Evolutionary conservation across 305 asterid species (phyloP), one percentile per base, ranked within the genome.

Genomic region (Euphrasia arctica): DNA sequence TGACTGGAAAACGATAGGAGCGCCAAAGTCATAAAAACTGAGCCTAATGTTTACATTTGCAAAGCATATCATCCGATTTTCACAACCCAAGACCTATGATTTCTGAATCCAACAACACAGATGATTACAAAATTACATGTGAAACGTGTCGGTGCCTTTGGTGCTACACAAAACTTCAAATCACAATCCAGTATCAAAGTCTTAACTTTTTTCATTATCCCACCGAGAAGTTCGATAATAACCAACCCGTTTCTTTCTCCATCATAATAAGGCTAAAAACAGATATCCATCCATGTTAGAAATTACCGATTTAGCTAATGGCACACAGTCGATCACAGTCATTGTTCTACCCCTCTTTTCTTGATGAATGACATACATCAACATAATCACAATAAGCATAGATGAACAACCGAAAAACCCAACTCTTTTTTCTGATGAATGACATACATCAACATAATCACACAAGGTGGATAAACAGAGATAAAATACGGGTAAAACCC

Each of bases 271-370:
- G 11, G 12, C 45, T 39, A 39, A 39, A 39, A 39, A 39, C 45
- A 39, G 11, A 3, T 11, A 59, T 28, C 14, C 39, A 54, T 31
- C 42, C 66, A 64, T 18, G 32, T 31, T 13, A 15, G 54, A 61
- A 54, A 58, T 28, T 54, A 51, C 22, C 9, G 49, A 62, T 60
- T 66, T 32, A 55, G 34, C 64, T 71, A 65, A 10, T 50, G 36
- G 29, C 3, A 58, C 28, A 7, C 5, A 0, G 11, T 1, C 45
- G 0, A 10, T 8, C 45, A 39, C 8, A 63, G 3, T 15, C 22
- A 25, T 25, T 27, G 5, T 54, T 27, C 29, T 27, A 9, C 32
- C 14, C 59, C 36, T 2, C 32, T 54, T 54, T 54, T 27, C n/a
- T 25, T 18, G 36, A 54, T 9, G 12, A 54, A 54, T 54, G 52